A percentile compares a stretch with the other conserved stretches of the same genome.
phyloP scores from a whole-genome alignment of 2,329 filamentous ascomycete genomes.

The Colletotrichum sidae region DNA sequence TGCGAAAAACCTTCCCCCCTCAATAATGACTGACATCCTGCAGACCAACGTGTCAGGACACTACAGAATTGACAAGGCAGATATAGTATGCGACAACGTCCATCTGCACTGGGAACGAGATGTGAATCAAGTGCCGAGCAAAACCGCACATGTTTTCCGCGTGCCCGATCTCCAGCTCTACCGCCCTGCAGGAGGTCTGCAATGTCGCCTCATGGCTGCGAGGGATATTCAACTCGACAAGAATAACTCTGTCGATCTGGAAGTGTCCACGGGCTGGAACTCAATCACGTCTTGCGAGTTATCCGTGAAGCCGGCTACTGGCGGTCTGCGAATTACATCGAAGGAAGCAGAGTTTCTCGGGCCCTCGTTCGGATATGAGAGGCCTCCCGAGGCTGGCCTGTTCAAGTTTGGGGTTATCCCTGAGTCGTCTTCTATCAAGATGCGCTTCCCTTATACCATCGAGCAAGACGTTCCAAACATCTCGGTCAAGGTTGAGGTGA shows the following conservation, averaged over 20 bases:
- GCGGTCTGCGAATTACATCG: slow-evolving; percentile 72
- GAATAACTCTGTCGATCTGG: slow-evolving; percentile 80
- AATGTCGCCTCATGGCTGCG: slow-evolving; percentile 74
- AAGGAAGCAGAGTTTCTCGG: slow-evolving; percentile 66
- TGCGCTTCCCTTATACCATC: slow-evolving; percentile 84
- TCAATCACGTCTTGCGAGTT: slow-evolving; percentile 69
- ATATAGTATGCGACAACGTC: slow-evolving; percentile 73
- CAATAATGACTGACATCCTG: slow-evolving; percentile 43
- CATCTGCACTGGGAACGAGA: slow-evolving; percentile 74
- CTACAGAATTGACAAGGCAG: slow-evolving; percentile 80
- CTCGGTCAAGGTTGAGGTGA: slow-evolving; percentile 79
- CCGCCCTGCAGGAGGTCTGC: slow-evolving; percentile 75
- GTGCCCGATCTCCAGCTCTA: slow-evolving; percentile 78
- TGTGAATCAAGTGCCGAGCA: slow-evolving; percentile 58
- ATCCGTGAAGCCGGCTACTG: slow-evolving; percentile 72
- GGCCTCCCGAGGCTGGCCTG: slow-evolving; percentile 64
- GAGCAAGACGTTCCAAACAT: slow-evolving; percentile 81
- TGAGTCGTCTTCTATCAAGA: slow-evolving; percentile 59
- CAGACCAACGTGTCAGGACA: slow-evolving; percentile 76
- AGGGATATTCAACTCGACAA: slow-evolving; percentile 83
- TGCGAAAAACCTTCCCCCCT: neutral
- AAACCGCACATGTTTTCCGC: slow-evolving; percentile 63
- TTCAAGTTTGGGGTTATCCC: slow-evolving; percentile 63
- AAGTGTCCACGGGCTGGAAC: slow-evolving; percentile 81
- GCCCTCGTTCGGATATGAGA: slow-evolving; percentile 56